phyloP scores from a whole-genome alignment of 176 grass and related monocot species.

The Bromus sterilis region DNA sequence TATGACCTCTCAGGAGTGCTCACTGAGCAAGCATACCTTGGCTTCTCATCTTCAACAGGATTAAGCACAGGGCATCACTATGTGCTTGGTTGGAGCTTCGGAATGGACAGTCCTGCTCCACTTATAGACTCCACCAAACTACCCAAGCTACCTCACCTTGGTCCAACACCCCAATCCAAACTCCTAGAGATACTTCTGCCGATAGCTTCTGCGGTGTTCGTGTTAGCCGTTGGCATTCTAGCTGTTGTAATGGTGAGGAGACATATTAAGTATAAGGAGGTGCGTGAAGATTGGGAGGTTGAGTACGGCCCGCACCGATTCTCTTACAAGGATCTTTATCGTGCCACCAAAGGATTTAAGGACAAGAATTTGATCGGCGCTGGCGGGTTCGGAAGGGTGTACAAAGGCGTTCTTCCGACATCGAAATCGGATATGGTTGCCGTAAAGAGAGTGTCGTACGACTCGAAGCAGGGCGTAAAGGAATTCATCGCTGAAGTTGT shows the following conservation, averaged over 20 bases:
- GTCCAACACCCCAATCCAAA: conserved; percentile 2
- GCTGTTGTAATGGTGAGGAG: background rate
- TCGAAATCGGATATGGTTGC: conserved; percentile 5
- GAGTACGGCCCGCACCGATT: conserved; percentile 28
- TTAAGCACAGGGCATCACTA: conserved; percentile 10
- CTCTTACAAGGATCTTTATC: conserved; percentile 8
- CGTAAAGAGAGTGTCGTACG: background rate
- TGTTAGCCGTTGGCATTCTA: background rate
- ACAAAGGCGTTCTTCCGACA: background rate
- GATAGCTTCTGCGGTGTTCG: background rate
- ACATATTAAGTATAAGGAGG: background rate
- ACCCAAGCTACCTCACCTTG: conserved; percentile 3
- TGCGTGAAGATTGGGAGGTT: conserved; percentile 38
- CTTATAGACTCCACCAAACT: background rate
- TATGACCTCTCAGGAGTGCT: background rate
- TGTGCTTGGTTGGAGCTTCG: conserved; percentile 26
- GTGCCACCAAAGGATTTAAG: conserved; percentile 3
- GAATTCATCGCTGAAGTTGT: conserved; percentile 11
- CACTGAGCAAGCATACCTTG: conserved; percentile 8
- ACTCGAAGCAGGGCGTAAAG: conserved; percentile 13
- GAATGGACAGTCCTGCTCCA: conserved; percentile 4
- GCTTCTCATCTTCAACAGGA: conserved; percentile 33
- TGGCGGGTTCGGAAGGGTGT: conserved; percentile 23
- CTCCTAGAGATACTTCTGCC: conserved; percentile 9
- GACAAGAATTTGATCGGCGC: background rate